Evolutionary conservation across 345 rosid genomes (phyloP).

Genomic region (Rhizophora apiculata): DNA sequence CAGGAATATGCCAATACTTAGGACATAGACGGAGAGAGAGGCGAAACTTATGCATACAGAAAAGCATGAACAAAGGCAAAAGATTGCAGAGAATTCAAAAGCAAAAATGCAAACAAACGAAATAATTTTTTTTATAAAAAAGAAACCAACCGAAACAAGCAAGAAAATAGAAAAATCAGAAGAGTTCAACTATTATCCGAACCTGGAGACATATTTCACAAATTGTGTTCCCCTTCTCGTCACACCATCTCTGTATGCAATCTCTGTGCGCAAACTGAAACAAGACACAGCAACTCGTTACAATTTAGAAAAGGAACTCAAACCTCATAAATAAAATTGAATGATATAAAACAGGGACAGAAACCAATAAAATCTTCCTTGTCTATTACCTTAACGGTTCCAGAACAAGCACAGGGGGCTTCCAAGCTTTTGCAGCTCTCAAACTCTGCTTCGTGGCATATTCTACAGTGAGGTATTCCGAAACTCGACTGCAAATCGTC

Average conservation of each 20-base stretch:
- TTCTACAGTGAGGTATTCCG: constrained; percentile 55
- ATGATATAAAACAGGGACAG: neutral
- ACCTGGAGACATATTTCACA: constrained; percentile 99
- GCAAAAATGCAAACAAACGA: neutral
- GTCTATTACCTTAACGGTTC: constrained; percentile 70
- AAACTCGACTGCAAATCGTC: constrained; percentile 40
- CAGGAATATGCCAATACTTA: no score
- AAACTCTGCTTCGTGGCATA: constrained; percentile 79
- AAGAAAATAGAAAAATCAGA: neutral
- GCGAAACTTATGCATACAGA: constrained; percentile 13
- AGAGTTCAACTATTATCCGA: neutral
- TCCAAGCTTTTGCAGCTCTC: constrained; percentile 65
- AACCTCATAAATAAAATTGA: neutral
- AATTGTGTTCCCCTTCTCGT: constrained; percentile 89
- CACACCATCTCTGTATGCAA: constrained; percentile 98
- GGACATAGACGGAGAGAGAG: constrained; percentile 5
- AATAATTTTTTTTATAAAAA: neutral
- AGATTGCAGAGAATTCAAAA: constrained; percentile 4
- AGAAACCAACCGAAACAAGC: neutral
- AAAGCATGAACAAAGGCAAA: constrained; percentile 1
- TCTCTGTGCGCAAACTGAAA: constrained; percentile 79
- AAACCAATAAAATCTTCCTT: neutral
- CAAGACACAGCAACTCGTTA: neutral
- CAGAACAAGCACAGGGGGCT: constrained; percentile 94
- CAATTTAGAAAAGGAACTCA: neutral